A percentile compares a stretch with the other conserved stretches of the same genome.
phyloP scores from a whole-genome alignment of 768 basidiomycete species.

The Rhizopogon vesiculosus region DNA sequence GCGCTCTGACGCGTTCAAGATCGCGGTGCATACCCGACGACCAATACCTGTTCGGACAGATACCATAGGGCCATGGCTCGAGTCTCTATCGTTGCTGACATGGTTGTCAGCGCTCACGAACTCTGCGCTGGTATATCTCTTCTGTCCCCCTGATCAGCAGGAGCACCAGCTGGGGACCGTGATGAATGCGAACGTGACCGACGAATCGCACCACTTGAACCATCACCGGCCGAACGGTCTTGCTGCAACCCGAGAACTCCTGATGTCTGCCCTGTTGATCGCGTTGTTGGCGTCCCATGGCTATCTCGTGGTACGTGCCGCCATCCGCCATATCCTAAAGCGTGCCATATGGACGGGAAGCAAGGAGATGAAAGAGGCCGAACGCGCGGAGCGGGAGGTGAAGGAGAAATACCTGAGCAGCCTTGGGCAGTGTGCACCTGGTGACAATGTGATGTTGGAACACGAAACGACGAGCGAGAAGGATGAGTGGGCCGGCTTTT shows the following conservation, averaged over 20 bases:
- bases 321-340: conserved; percentile 68
- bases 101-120: conserved; percentile 90
- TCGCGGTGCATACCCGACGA: conserved; percentile 77
- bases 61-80: conserved; percentile 93
- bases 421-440: conserved; percentile 17
- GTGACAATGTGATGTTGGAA: conserved; percentile 6
- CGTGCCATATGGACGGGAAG: conserved; percentile 75
- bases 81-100: conserved; percentile 79
- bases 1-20: conserved; percentile 93
- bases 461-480: conserved; percentile 7
- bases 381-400: conserved; percentile 50
- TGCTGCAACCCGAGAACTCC: conserved; percentile 42
- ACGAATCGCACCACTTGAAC: neutral
- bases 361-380: conserved; percentile 54
- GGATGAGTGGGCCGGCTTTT: conserved; percentile 43
- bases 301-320: conserved; percentile 62
- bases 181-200: conserved; percentile 2
- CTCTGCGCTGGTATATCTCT: conserved; percentile 87
- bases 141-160: conserved; percentile 45
- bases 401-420: conserved; percentile 38
- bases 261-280: conserved; percentile 63
- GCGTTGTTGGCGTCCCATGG: conserved; percentile 84
- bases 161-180: neutral
- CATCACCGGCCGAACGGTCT: conserved; percentile 18
- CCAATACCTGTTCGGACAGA: conserved; percentile 87